Evolutionary conservation across 2,329 filamentous ascomycete species (phyloP).

Genomic region (Pseudocercospora ulei): DNA sequence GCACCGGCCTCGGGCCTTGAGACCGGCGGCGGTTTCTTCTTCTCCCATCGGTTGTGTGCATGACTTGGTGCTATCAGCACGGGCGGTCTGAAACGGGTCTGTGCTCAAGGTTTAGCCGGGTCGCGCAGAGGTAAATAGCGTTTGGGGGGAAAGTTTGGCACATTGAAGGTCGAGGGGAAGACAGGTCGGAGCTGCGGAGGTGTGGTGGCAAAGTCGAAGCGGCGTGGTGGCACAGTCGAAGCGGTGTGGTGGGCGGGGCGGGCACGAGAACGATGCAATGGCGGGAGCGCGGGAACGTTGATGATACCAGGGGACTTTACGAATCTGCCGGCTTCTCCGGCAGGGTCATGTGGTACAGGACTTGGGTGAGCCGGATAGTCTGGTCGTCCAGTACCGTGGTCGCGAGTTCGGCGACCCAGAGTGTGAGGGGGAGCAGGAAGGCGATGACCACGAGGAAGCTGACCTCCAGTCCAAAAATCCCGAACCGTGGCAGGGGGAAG

Average conservation of each 20-base stretch:
- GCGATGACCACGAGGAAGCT: constrained; percentile 52
- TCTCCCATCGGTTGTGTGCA: too few species aligned
- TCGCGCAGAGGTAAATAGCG: constrained; percentile 4
- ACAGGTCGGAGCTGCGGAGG: constrained; percentile 1
- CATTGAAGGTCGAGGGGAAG: neutral
- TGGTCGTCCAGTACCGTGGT: constrained; percentile 52
- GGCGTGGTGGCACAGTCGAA: neutral
- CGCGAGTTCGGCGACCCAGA: constrained; percentile 50
- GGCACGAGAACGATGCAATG: neutral
- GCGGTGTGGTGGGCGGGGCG: neutral
- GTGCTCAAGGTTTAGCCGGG: constrained; percentile 5
- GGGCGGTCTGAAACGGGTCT: neutral
- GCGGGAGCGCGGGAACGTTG: neutral
- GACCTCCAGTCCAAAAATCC: constrained; percentile 51
- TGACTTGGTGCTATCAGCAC: too few species aligned
- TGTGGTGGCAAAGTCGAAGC: neutral
- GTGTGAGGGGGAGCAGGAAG: constrained; percentile 50
- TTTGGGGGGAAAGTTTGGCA: constrained; percentile 1
- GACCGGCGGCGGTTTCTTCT: too few species aligned
- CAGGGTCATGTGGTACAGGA: constrained; percentile 46
- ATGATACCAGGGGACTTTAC: neutral
- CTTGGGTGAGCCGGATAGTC: constrained; percentile 48
- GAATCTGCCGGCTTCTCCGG: constrained; percentile 13
- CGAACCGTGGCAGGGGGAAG: constrained; percentile 47
- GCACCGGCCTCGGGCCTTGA: too few species aligned